phyloP scores from a whole-genome alignment of 2,329 filamentous ascomycete genomes.

The Aspergillus ruber region DNA sequence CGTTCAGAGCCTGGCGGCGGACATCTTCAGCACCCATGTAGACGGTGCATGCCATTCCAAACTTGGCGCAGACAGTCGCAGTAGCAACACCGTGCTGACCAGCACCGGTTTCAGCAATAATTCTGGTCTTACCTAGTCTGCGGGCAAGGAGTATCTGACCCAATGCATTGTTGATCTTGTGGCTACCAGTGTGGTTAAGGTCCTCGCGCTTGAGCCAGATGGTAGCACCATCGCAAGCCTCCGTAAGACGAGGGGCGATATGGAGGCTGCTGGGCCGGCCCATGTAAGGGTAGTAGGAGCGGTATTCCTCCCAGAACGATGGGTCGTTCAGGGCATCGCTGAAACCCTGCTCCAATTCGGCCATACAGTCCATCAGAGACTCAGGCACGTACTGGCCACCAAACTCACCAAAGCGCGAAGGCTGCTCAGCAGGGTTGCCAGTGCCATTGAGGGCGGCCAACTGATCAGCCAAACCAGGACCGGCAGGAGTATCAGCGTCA shows the following conservation, averaged over 20 bases:
- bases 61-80: slow-evolving; percentile 94
- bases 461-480: slow-evolving; percentile 70
- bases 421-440: slow-evolving; percentile 54
- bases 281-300: slow-evolving; percentile 96
- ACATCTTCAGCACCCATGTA: slow-evolving; percentile 99
- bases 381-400: slow-evolving; percentile 97
- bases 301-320: slow-evolving; percentile 93
- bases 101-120: slow-evolving; percentile 95
- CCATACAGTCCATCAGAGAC: slow-evolving; percentile 93
- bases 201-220: slow-evolving; percentile 99
- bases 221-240: slow-evolving; percentile 83
- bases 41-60: slow-evolving; percentile 94
- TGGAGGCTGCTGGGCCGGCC: slow-evolving; percentile 88
- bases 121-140: slow-evolving; percentile 86
- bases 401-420: slow-evolving; percentile 87
- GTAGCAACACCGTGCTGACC: slow-evolving; percentile 98
- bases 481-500: slow-evolving; percentile 49
- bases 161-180: slow-evolving; percentile 99
- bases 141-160: slow-evolving; percentile 84
- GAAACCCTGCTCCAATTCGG: slow-evolving; percentile 86
- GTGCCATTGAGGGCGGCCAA: slow-evolving; percentile 71
- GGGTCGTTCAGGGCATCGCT: slow-evolving; percentile 79
- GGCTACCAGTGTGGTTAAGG: slow-evolving; percentile 92
- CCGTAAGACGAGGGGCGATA: slow-evolving; percentile 77
- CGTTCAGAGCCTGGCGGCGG: slow-evolving; percentile 89